Percentiles rank a stretch among this genome's conserved stretches.
These are phyloP conservation scores for Mycena galopus DNA, from an alignment of 768 basidiomycete genomes.

Conservation along the genomic window DNA sequence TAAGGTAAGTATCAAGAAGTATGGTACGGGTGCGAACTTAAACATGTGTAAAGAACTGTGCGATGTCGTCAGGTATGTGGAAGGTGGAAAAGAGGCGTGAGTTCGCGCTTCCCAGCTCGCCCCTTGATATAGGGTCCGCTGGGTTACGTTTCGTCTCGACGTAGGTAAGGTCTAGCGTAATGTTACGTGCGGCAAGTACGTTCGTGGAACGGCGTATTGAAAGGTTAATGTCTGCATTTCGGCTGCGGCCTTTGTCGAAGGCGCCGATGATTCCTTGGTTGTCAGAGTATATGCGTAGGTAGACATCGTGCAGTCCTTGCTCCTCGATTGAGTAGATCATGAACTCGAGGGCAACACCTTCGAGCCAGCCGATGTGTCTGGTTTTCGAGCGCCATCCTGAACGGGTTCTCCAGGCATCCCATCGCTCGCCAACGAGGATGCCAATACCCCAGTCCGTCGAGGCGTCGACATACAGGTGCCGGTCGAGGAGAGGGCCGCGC, in stretches of 20 bases:
- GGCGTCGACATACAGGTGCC: slow-evolving; percentile 35
- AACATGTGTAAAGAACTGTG: background rate
- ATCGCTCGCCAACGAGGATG: slow-evolving; percentile 29
- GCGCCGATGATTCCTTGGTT: slow-evolving; percentile 6
- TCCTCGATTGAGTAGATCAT: slow-evolving; percentile 10
- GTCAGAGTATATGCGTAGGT: slow-evolving; percentile 21
- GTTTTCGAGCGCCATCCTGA: slow-evolving; percentile 27
- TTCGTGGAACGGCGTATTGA: slow-evolving; percentile 19
- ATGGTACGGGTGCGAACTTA: no score
- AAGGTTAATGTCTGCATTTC: slow-evolving; percentile 20
- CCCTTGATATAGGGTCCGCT: background rate
- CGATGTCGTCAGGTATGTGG: background rate
- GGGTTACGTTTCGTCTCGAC: slow-evolving; percentile 9
- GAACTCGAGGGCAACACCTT: slow-evolving; percentile 22
- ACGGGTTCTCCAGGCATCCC: slow-evolving; percentile 33
- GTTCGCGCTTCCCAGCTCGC: background rate
- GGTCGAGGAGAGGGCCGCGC: background rate
- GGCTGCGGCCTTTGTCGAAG: slow-evolving; percentile 2
- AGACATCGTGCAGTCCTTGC: slow-evolving; percentile 28
- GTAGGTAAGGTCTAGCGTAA: slow-evolving; percentile 27
- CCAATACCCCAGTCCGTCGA: slow-evolving; percentile 46
- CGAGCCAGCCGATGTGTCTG: slow-evolving; percentile 45
- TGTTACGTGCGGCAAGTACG: background rate
- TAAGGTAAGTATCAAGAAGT: no score
- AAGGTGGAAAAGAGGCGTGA: background rate